These are phyloP conservation scores for Massospora cicadina DNA, from an alignment of 371 early-diverging fungal species.

Conservation along the genomic window DNA sequence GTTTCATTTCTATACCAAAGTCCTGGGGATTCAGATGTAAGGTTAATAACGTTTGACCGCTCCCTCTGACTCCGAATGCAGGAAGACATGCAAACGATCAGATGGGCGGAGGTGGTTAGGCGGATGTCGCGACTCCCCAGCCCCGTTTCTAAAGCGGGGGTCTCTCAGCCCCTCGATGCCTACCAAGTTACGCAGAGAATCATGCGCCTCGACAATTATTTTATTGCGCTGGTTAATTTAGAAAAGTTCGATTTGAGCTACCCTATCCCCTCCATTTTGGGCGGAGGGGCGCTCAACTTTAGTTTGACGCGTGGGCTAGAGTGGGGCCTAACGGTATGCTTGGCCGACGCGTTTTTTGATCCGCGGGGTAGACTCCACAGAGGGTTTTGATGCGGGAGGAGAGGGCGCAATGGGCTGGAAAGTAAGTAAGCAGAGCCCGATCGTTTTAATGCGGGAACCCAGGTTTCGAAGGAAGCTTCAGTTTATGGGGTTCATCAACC, in stretches of 20 bases:
- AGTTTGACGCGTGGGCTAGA: conserved; percentile 73
- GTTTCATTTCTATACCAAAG: conserved; percentile 62
- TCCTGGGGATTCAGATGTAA: conserved; percentile 68
- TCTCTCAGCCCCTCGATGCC: conserved; percentile 45
- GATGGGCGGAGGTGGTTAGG: conserved; percentile 57
- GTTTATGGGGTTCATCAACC: conserved; percentile 68
- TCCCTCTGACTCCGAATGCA: conserved; percentile 13
- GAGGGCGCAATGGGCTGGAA: conserved; percentile 34
- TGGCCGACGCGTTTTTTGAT: conserved; percentile 26
- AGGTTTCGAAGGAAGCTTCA: conserved; percentile 66
- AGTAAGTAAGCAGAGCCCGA: conserved; percentile 18
- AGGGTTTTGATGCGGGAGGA: conserved; percentile 19
- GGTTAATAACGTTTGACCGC: conserved; percentile 2
- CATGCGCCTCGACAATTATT: conserved; percentile 91
- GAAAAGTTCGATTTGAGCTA: conserved; percentile 61
- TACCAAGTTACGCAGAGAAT: conserved; percentile 82
- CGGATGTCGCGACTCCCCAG: conserved; percentile 55
- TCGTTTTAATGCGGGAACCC: background rate
- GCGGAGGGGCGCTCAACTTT: conserved; percentile 16
- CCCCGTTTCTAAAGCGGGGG: conserved; percentile 22
- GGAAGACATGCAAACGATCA: conserved; percentile 56
- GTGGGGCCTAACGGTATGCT: conserved; percentile 77
- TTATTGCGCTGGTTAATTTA: conserved; percentile 87
- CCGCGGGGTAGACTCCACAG: background rate
- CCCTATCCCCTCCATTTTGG: conserved; percentile 33